Evolutionary conservation across 208 protist species (phyloP), one percentile per base, ranked within the genome.

Genomic region (Crithidia expoeki): DNA sequence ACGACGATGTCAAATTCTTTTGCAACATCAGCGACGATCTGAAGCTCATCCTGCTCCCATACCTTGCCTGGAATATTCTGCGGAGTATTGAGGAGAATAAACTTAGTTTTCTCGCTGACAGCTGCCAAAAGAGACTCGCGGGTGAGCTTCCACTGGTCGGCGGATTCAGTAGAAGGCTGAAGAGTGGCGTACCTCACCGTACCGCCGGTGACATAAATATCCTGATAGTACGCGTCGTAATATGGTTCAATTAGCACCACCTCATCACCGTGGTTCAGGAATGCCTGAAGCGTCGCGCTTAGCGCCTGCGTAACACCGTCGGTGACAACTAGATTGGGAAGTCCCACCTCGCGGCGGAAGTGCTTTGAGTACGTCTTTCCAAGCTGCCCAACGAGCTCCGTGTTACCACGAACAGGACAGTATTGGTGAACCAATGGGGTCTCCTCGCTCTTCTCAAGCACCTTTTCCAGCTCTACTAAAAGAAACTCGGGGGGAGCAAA

Each of bases 191-290:
- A 95, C 33, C 81, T 80, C 4, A 88, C 72, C 10, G 86, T 69
- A 40, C 89, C 95, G 33, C 88, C 92, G 25, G 75, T 81, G 42
- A 97, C 60, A 32, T 83, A 44, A 30, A 92, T 81, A 42, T 88
- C 89, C 71, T 73, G 74, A 51, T 78, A 71, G 71, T 98, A 98
- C 0, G 81, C 83, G 71, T 98, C 97, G 83, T 94, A 98, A 69
- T 89, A 97, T 9, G 97, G 95, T 77, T 98, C 94, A 19, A 98
- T 84, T 12, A 97, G 68, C 30, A 98, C 83, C 0, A 98, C 86
- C 58, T 98, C 95, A 59, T 98, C 96, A 10, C 94, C 95, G 42
- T 81, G 83, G 32, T 95, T 91, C 6, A 98, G 28, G 30, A 96
- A 80, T 0, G 94, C 83, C 62, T 93, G 80, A 34, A 97, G 88